Evolutionary conservation across 2,329 filamentous ascomycete species (phyloP), one percentile per base, ranked within the genome.

Genomic region (Diaporthe australafricana): DNA sequence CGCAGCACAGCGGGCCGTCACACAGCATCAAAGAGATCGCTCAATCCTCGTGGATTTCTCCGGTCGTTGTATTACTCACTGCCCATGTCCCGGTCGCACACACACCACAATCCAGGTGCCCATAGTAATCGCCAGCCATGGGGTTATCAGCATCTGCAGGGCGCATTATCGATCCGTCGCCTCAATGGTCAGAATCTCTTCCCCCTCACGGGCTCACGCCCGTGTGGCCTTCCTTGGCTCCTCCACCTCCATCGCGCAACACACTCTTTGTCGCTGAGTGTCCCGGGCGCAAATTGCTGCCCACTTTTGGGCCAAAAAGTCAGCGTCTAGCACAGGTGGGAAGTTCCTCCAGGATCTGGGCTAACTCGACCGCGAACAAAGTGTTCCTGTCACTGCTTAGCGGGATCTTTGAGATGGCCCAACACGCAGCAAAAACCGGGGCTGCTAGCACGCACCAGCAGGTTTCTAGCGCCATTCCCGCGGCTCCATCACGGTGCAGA

Each of bases 401-500:
- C 25, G 25, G 25, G n/a, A 50, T 65, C 60, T 65, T n/a, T n/a
- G n/a, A n/a, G n/a, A n/a, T n/a, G n/a, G n/a, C n/a, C n/a, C n/a
- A n/a, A n/a, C n/a, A n/a, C n/a, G n/a, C n/a, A n/a, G n/a, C n/a
- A n/a, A n/a, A n/a, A n/a, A n/a, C n/a, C n/a, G n/a, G 20, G 35
- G 45, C 50, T 65, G 45, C n/a, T n/a, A n/a, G 22, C 60, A 48
- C 42, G 57, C 42, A 35, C 60, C 11, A 35, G 42, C 57, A 47
- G 20, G 14, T 17, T 17, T 25, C 60, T 63, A 63, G 60, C 60
- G 60, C 40, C 42, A 48, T 65, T 50, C 45, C 60, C 60, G 30
- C 60, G 60, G 45, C 60, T 65, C 60, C 60, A 65, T 50, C 45
- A 65, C 45, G 60, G 42, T 65, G 60, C 60, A 65, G 60, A 65